Evolutionary conservation across 2,329 filamentous ascomycete species (phyloP).

Genomic region (Fusarium sororula): DNA sequence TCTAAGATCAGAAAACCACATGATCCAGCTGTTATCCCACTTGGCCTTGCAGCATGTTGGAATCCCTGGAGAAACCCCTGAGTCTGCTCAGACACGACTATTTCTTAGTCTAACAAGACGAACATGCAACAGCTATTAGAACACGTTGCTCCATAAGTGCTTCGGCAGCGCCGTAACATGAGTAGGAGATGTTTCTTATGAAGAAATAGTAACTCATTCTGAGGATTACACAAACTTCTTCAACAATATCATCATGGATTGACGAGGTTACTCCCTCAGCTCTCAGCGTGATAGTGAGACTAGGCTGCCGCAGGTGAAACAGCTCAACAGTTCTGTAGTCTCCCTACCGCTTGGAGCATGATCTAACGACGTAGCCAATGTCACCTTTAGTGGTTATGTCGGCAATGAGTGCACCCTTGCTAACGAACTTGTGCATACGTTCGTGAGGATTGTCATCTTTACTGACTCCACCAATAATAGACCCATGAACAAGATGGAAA

Average conservation of each 20-base stretch:
- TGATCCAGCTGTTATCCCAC: neutral
- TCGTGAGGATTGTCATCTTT: neutral
- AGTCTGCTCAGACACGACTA: neutral
- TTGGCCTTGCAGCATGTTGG: neutral
- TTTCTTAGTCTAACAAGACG: neutral
- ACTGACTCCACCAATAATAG: no score
- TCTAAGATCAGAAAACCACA: neutral
- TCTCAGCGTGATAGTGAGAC: neutral
- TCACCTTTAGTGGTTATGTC: neutral
- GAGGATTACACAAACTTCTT: neutral
- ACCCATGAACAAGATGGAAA: neutral
- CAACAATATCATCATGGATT: neutral
- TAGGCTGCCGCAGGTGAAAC: neutral
- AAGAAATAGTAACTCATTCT: neutral
- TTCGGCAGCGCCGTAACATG: no score
- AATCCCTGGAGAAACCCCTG: no score
- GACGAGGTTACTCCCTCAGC: neutral
- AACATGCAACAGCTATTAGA: neutral
- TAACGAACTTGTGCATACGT: no score
- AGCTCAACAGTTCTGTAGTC: neutral
- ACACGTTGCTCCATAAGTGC: neutral
- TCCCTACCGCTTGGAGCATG: neutral
- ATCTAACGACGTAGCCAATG: neutral
- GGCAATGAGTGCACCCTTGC: neutral
- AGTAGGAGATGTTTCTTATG: neutral